A percentile compares a stretch with the other conserved stretches of the same genome.
Evolutionary conservation across 129 eudicot genomes (phyloP).

Genomic region (Erigeron canadensis): DNA sequence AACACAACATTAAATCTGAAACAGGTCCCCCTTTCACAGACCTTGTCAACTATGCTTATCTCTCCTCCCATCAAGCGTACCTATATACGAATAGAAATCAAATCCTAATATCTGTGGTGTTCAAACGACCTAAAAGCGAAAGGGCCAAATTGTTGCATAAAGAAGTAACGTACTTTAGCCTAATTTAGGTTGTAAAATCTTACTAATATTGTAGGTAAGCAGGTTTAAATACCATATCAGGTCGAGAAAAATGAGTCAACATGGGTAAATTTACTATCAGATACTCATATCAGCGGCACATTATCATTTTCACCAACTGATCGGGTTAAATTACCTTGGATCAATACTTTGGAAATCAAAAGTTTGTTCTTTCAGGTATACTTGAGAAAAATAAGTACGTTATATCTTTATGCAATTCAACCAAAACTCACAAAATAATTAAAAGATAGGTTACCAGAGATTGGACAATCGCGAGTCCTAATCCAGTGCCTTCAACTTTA

Average conservation of each 20-base stretch:
- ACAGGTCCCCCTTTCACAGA: slow-evolving; percentile 68
- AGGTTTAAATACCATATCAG: background rate
- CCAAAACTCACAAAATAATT: background rate
- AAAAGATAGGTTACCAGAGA: slow-evolving; percentile 53
- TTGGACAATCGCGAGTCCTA: slow-evolving; percentile 85
- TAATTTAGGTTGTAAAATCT: background rate
- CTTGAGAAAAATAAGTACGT: too few relatives aligned
- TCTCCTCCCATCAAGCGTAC: slow-evolving; percentile 90
- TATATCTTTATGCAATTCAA: background rate
- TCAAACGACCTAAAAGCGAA: background rate
- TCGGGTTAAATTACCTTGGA: background rate
- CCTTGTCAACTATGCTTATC: slow-evolving; percentile 66
- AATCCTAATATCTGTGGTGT: background rate
- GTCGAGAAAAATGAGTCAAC: background rate
- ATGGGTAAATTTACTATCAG: background rate
- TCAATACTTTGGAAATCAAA: background rate
- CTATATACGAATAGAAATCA: slow-evolving; percentile 26
- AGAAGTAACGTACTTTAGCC: background rate
- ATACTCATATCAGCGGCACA: background rate
- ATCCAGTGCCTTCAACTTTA: slow-evolving; percentile 66
- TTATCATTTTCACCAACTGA: background rate
- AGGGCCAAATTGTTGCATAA: background rate
- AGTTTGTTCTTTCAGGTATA: too few relatives aligned
- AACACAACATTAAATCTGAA: slow-evolving; percentile 45
- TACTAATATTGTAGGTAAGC: background rate